Evolutionary conservation across 192 early-diverging fungal genomes (phyloP), one percentile per base, ranked within the genome.

Genomic region (Coemansia sp.): DNA sequence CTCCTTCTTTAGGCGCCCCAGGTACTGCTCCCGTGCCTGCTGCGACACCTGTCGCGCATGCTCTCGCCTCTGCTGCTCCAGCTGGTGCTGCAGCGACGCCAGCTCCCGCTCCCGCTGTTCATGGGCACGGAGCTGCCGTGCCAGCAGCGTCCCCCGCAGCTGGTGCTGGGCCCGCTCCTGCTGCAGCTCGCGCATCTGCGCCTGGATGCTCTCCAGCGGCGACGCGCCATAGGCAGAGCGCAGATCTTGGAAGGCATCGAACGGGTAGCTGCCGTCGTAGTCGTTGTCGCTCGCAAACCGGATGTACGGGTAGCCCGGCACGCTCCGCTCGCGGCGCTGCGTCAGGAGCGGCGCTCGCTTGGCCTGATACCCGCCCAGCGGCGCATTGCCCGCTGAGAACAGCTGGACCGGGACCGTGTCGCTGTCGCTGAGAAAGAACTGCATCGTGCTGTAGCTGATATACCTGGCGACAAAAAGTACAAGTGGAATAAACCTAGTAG

Each of bases 191-290:
- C 61, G 52, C 60, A 72, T 47, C 19, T 62, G 61, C 11, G n/a
- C n/a, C 23, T 72, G 68, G 28, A 72, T 36, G 3, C 20, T 42
- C 16, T 14, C 29, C 10, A 72, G 51, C 2, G 68, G 47, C 2
- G 61, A 64, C 0, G 38, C 16, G 7, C 20, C 26, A 49, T 64
- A 72, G n/a, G 68, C 68, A 6, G 53, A 48, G 14, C 68, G 68
- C 5, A 72, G 53, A 10, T 63, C 68, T 23, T 72, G 60, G 47
- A 72, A 55, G 0, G 68, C 68, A 31, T 72, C 68, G 27, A 72
- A 72, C 4, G 68, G 61, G 21, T 60, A 72, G 48, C 56, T 59
- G 48, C 60, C 68, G 40, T 64, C 61, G 16, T 64, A 55, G 25
- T 72, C 68, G 44, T 60, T 52, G 31, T 72, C 68, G 17, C 47